These are phyloP conservation scores for Teunomyces kruisii DNA, from an alignment of 805 yeast species.

Conservation along the genomic window DNA sequence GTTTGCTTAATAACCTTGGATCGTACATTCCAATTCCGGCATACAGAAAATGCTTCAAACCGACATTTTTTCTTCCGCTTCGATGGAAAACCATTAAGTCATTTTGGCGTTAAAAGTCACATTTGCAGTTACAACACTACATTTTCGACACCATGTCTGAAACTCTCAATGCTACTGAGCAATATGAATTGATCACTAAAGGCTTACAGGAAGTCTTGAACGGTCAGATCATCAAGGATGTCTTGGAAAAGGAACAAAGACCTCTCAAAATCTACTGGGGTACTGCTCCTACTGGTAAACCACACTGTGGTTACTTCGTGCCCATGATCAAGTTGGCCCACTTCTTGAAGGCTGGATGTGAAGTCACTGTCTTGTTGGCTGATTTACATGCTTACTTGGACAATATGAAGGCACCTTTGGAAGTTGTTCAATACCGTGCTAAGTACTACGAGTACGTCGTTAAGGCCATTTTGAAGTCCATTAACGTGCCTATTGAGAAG, in stretches of 20 bases:
- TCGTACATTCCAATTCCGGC: not conserved
- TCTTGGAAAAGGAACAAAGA: constrained; percentile 77
- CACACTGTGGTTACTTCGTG: constrained; percentile 98
- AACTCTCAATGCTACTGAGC: constrained; percentile 54
- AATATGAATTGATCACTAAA: constrained; percentile 74
- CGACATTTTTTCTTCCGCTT: not conserved
- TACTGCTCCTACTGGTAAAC: constrained; percentile 98
- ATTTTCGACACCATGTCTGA: constrained; percentile 19
- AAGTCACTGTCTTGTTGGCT: constrained; percentile 86
- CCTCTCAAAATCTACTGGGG: constrained; percentile 96
- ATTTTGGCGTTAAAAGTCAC: not conserved
- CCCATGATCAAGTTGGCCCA: constrained; percentile 97
- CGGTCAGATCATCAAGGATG: constrained; percentile 80
- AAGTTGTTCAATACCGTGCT: constrained; percentile 85
- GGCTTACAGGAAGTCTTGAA: constrained; percentile 90
- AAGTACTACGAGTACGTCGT: constrained; percentile 82
- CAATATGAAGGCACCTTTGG: constrained; percentile 97
- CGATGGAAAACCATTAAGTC: not conserved
- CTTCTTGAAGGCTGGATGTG: constrained; percentile 93
- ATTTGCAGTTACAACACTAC: not conserved
- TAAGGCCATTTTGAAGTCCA: constrained; percentile 79
- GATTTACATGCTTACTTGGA: constrained; percentile 96
- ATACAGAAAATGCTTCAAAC: not conserved
- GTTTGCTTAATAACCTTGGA: not conserved
- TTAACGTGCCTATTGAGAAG: constrained; percentile 90